Base-by-base conservation (phyloP, 2,329 filamentous ascomycete genomes). In the Ophiognomonia clavigignenti-juglandacearum region DNA sequence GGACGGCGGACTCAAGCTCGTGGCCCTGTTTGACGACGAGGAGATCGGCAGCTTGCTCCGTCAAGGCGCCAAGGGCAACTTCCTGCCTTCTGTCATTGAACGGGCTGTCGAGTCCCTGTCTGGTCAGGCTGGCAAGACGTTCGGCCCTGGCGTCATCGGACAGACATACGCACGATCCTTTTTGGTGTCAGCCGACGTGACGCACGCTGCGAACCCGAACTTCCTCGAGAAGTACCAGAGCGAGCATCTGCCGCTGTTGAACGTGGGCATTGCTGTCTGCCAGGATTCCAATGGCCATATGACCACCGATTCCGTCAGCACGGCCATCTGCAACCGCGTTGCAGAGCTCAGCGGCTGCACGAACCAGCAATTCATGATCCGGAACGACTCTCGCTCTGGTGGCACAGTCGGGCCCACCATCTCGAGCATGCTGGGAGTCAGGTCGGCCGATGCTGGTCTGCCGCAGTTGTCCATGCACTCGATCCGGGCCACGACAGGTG, bases 381-480 rank as follows among this genome's bases (percentile, higher is more conserved):
- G 93, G 48, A 98, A 97, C 63, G 93, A 97, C 67, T 85, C 79
- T 9, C 75, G 92, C 45, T 88, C 83, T 60, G 93, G 93, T 24
- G 93, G 93, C 14, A 98, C 93, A 0, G 90, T 97, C n/a, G 93
- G 93, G 0, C 93, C 93, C 1, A 90, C 91, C 79, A 75, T 96
- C 29, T 89, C 83, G 56, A 82, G 84, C 23, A 80, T 78, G 23
- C 86, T 93, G 67, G 92, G 92, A 24, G 83, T 95, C 50, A 73
- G 88, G 43, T 81, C 88, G 0, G 86, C 93, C 40, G 92, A 97
- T 63, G 89, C 88, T 1, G 92, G 92, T 13, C 84, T 97, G 59
- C 84, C 90, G 5, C 92, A 97, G 70, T 68, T 96, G 57, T 92
- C 86, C 61, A 97, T 97, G 92, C 92, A 97, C 66, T 88, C 82